Base-by-base conservation (phyloP, 2,329 filamentous ascomycete species). In the Nothopassalora personata region DNA sequence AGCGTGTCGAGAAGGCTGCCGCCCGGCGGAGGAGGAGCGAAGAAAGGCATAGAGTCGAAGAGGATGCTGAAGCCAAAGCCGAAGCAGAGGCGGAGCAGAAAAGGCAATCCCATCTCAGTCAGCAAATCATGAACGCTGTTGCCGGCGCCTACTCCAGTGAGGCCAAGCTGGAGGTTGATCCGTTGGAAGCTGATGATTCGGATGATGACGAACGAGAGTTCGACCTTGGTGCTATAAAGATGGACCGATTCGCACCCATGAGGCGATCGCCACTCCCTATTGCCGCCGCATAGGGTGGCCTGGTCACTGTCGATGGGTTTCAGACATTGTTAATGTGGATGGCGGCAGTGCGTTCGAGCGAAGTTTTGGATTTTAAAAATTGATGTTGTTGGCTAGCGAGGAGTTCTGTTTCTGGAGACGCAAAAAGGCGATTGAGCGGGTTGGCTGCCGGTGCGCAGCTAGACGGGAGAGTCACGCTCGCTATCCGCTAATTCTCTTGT, bases 11-110 rank as follows among this genome's bases (percentile, higher is more conserved):
- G 19, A 64, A 67, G 56, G 64, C 63, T 33, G 62, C 58, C 18
- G 65, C 66, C n/a, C 63, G 67, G 27, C 63, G 59, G 23, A 56
- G 63, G 23, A 54, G 61, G 43, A 65, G 62, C 34, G 68, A 64
- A 19, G 68, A 70, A 55, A 62, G 63, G n/a, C 58, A 59, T 28
- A 61, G 60, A 10, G 34, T 56, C 8, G 62, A 67, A 30, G 63
- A 68, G 54, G 49, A 51, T 15, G 49, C 49, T 11, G 5, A 51
- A 56, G 49, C 49, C 3, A 47, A 53, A 54, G 52, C 55, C 53
- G 49, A 53, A 51, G 52, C 55, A 54, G 23, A 30, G 48, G 18
- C 49, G 27, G 46, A 49, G 34, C 34, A 43, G 39, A 43, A 46
- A 28, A 54, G 34, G 47, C 31, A 36, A 13, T 54, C 50, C 28